phyloP scores from a whole-genome alignment of 163 green algal genomes.

The Botryococcus braunii region DNA sequence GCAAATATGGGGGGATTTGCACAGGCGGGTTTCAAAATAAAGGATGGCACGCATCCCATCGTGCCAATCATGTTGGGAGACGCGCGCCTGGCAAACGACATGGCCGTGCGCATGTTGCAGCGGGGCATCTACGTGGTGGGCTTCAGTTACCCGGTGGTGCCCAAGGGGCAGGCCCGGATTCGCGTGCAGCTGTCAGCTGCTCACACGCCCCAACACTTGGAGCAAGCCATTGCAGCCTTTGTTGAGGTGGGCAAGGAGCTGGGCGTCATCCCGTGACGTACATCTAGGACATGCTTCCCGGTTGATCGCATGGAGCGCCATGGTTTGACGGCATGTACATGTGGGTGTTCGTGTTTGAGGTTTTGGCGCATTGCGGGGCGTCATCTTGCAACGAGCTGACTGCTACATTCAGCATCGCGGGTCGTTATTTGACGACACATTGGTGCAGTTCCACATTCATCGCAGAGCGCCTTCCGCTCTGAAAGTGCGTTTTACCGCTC shows the following conservation, averaged over 20 bases:
- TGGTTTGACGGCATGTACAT: too few relatives aligned
- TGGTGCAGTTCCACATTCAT: too few relatives aligned
- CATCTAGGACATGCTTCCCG: background rate
- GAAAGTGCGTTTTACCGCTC: too few relatives aligned
- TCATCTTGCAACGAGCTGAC: too few relatives aligned
- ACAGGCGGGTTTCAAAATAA: constrained; percentile 44
- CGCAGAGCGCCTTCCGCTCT: too few relatives aligned
- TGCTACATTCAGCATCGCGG: too few relatives aligned
- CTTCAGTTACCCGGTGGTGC: constrained; percentile 45
- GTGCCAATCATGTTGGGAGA: constrained; percentile 68
- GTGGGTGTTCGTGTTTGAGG: too few relatives aligned
- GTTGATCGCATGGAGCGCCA: constrained; percentile 15
- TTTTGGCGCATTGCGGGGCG: too few relatives aligned
- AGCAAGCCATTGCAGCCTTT: constrained; percentile 40
- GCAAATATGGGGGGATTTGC: too few relatives aligned
- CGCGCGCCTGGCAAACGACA: constrained; percentile 36
- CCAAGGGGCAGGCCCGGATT: constrained; percentile 54
- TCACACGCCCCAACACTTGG: constrained; percentile 42
- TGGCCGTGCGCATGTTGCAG: constrained; percentile 44
- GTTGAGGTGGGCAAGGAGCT: constrained; percentile 32
- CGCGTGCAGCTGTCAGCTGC: constrained; percentile 52
- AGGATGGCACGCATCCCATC: constrained; percentile 47
- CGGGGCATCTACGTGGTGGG: constrained; percentile 45
- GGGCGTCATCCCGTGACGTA: constrained; percentile 27
- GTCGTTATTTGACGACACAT: too few relatives aligned